Evolutionary conservation across 805 yeast species (phyloP), one percentile per base, ranked within the genome.

Genomic region (Blastobotrys terrestris): DNA sequence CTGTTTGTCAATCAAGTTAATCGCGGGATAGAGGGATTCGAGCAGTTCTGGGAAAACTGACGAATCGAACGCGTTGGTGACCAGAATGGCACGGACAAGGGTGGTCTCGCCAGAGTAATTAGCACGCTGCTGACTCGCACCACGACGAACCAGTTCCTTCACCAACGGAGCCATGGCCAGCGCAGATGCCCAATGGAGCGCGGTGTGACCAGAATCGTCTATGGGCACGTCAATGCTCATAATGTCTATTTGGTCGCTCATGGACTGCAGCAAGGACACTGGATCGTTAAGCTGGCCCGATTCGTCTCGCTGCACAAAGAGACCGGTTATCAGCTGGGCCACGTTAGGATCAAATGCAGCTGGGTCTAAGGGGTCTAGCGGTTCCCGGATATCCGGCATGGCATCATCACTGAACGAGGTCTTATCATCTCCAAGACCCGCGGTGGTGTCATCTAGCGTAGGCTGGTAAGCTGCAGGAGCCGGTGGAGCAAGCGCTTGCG

Each of bases 181-280:
- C 0, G 97, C 87, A 14, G 97, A 83, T 2, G 97, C 95, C 95
- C 98, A 87, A 68, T 94, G 99, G 53, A 94, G 75, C 0, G 96
- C 89, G 0, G 96, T 85, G 64, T 94, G 94, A 0, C 98, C 97
- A 53, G 85, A 81, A 60, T 87, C 95, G 68, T 95, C 99, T 45
- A 95, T 87, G 1, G 97, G 84, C 35, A 89, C 87, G 63, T 89
- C 94, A 49, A 91, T 74, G 54, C 81, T 78, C 39, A 87, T 73
- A 6, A 40, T 39, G 39, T 22, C 20, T 13, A 41, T 67, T 69
- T n/a, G 67, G 58, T 22, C 39, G 18, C 21, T 21, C 46, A 48
- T 48, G 46, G 31, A 39, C 11, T 7, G 14, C 61, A 55, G 8
- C n/a, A 45, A 31, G n/a, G 46, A 19, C 13, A 46, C 40, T 3